These are phyloP conservation scores for Fusarium mexicanum DNA, from an alignment of 2,329 filamentous ascomycete species.

Conservation along the genomic window DNA sequence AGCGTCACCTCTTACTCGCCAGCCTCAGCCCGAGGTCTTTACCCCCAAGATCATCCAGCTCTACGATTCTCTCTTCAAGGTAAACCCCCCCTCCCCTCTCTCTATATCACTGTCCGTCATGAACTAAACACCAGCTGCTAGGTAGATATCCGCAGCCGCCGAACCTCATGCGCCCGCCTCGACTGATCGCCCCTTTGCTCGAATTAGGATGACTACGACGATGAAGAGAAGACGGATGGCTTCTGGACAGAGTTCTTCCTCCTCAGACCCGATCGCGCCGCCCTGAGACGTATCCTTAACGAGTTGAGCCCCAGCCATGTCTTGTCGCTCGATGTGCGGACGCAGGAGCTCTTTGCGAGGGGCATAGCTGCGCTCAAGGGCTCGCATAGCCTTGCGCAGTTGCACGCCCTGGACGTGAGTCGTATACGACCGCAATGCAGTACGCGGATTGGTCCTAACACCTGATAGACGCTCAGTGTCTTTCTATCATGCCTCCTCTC, in stretches of 20 bases:
- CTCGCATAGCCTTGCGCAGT: slow-evolving; percentile 68
- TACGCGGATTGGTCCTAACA: slow-evolving; percentile 42
- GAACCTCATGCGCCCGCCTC: slow-evolving; percentile 32
- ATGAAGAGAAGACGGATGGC: slow-evolving; percentile 79
- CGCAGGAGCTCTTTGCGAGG: slow-evolving; percentile 79
- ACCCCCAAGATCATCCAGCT: slow-evolving; percentile 93
- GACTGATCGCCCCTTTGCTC: slow-evolving; percentile 42
- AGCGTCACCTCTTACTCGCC: slow-evolving; percentile 91
- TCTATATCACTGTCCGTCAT: not conserved
- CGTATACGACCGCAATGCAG: slow-evolving; percentile 43
- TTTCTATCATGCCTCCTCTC: slow-evolving; percentile 84
- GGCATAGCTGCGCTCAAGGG: slow-evolving; percentile 76
- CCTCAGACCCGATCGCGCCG: slow-evolving; percentile 77
- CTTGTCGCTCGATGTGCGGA: slow-evolving; percentile 79
- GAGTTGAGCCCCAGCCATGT: slow-evolving; percentile 78
- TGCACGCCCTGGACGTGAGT: slow-evolving; percentile 86
- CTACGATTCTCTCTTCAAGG: slow-evolving; percentile 86
- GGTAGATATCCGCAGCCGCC: slow-evolving; percentile 40
- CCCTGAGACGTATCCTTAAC: slow-evolving; percentile 75
- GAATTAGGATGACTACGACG: slow-evolving; percentile 69
- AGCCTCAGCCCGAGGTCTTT: slow-evolving; percentile 88
- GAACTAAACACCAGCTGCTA: slow-evolving; percentile 34
- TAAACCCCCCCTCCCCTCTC: slow-evolving; percentile 41
- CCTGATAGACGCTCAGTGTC: slow-evolving; percentile 79
- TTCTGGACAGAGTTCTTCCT: slow-evolving; percentile 99